Base-by-base conservation (phyloP, 495 filamentous ascomycete genomes). In the Alectoria sarmentosa region DNA sequence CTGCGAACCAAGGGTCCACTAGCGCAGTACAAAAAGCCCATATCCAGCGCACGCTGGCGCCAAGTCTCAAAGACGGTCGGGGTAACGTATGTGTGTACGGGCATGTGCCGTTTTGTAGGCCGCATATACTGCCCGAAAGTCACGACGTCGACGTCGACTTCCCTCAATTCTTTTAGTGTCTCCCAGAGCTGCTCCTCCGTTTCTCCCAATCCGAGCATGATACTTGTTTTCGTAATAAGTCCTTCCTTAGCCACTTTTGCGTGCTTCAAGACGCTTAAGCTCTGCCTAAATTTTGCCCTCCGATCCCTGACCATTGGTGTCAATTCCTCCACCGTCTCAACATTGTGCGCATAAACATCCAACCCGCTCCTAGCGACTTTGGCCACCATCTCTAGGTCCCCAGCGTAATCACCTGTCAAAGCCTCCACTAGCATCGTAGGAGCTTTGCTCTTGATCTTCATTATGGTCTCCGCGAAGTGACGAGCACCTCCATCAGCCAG, bases 111-210 rank as follows among this genome's bases (percentile, higher is more conserved):
- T 82, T 96, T 98, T 14, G 94, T 98, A 15, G 94, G 94, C 6
- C 92, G 89, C 94, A 98, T 98, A 79, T 98, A 98, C 80, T 98
- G 94, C 5, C 95, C 94, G 65, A 98, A 98, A 0, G 94, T 98
- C 44, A 98, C 91, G 17, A 98, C 90, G 66, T 98, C 94, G 32
- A 96, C 92, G 65, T 89, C 80, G 44, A 85, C 78, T 62, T 84
- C 85, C 30, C 94, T 84, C 36, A 97, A 80, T 71, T 96, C 89
- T 76, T 79, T 83, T 55, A 98, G 76, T 11, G 93, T 83, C 66
- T 89, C 83, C 84, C 85, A 88, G 11, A 98, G 76, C 76, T 97
- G 89, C n/a, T 89, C 83, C 68, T 97, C 91, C 7, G 86, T 91
- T 81, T 98, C 94, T 1, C 94, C 94, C 32, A 98, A 75, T 21